Conservation (phyloP, 139 green algal species). For the Coelastrella sp. region DNA sequence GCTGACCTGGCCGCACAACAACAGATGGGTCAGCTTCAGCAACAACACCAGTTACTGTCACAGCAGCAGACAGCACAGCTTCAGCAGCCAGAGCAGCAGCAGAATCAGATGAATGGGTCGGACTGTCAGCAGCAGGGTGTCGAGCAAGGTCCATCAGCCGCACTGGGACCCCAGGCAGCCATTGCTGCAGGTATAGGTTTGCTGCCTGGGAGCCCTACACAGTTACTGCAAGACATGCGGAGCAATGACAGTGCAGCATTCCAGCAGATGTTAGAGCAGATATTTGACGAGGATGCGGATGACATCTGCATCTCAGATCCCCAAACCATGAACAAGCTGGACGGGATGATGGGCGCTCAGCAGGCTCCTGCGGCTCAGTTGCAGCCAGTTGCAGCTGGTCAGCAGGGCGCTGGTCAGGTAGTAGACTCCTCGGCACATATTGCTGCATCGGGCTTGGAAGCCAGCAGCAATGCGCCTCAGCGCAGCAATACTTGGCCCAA, state of each 20-base stretch:
- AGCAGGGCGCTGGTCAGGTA: neutral
- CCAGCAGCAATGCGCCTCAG: neutral
- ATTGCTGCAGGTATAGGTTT: neutral
- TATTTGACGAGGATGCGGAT: slow-evolving; percentile 19
- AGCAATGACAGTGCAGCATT: slow-evolving; percentile 43
- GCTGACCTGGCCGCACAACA: neutral
- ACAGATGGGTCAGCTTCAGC: neutral
- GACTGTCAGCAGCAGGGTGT: neutral
- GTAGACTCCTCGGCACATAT: neutral
- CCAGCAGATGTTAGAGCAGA: slow-evolving; percentile 19
- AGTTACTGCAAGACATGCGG: slow-evolving; percentile 31
- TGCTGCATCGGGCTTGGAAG: neutral
- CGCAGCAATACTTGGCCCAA: slow-evolving; percentile 30
- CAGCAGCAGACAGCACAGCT: neutral
- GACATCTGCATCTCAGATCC: slow-evolving; percentile 14
- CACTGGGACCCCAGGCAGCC: neutral
- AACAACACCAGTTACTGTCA: slow-evolving; percentile 14
- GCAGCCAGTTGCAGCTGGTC: neutral
- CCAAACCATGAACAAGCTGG: neutral
- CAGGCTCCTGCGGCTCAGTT: neutral
- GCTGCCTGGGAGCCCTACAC: slow-evolving; percentile 5
- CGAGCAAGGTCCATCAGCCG: neutral
- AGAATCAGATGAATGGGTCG: neutral
- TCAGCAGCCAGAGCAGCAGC: slow-evolving; percentile 5
- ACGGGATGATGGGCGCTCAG: neutral